Conservation (phyloP, 2,329 filamentous ascomycete species). For the Ophiostoma montium region DNA sequence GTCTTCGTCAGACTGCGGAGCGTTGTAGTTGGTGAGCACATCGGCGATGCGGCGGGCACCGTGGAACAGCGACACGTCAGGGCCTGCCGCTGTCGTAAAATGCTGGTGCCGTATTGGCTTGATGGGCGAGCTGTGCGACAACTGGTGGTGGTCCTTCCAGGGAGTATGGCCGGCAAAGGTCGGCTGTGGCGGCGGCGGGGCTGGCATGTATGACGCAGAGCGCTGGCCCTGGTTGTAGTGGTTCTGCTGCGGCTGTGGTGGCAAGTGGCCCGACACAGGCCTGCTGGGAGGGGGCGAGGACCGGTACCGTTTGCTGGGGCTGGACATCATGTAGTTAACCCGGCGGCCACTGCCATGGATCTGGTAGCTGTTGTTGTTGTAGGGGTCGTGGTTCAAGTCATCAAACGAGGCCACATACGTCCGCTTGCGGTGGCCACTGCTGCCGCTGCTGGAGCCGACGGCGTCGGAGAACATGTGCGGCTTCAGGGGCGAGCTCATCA, state of each 20-base stretch:
- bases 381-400: slow-evolving; percentile 18
- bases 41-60: slow-evolving; percentile 55
- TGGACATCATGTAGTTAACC: slow-evolving; percentile 25
- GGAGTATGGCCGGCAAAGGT: slow-evolving; percentile 33
- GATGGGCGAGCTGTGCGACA: slow-evolving; percentile 77
- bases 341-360: slow-evolving; percentile 14
- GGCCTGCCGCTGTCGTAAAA: slow-evolving; percentile 57
- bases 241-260: slow-evolving; percentile 23
- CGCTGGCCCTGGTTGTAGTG: slow-evolving; percentile 27
- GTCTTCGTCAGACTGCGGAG: slow-evolving; percentile 59
- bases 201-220: slow-evolving; percentile 42
- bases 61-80: slow-evolving; percentile 67
- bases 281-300: slow-evolving; percentile 42
- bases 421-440: slow-evolving; percentile 50
- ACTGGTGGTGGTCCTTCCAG: slow-evolving; percentile 69
- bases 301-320: slow-evolving; percentile 56
- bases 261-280: slow-evolving; percentile 56
- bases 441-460: slow-evolving; percentile 54
- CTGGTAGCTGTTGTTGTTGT: not conserved
- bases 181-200: slow-evolving; percentile 1
- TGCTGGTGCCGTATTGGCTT: slow-evolving; percentile 61
- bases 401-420: slow-evolving; percentile 48
- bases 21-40: slow-evolving; percentile 43
- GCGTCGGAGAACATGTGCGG: slow-evolving; percentile 75
- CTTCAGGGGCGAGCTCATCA: slow-evolving; percentile 78